Evolutionary conservation across 148 eudicot species (phyloP).

Genomic region (Suaeda aralocaspica): DNA sequence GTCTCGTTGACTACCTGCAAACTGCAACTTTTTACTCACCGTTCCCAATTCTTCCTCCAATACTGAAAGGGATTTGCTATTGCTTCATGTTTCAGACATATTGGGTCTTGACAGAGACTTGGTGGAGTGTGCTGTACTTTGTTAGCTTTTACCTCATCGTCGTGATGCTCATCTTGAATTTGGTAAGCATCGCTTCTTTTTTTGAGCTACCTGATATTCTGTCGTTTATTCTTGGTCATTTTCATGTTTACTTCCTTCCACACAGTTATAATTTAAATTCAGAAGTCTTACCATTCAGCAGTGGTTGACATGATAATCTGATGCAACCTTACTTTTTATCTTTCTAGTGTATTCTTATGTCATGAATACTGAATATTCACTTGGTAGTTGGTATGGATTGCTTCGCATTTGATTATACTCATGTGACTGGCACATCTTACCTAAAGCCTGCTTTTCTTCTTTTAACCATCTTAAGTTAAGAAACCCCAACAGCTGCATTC

Average conservation of each 20-base stretch:
- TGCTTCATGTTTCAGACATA: conserved; percentile 58
- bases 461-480: too few species aligned
- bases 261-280: not conserved
- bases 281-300: not conserved
- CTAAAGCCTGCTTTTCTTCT: too few species aligned
- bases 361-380: too few species aligned
- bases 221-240: conserved; percentile 4
- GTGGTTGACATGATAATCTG: not conserved
- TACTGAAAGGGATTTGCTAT: conserved; percentile 5
- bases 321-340: not conserved
- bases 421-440: too few species aligned
- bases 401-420: too few species aligned
- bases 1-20: not conserved
- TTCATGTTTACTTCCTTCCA: not conserved
- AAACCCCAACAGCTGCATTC: too few species aligned
- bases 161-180: conserved; percentile 73
- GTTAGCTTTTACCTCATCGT: conserved; percentile 90
- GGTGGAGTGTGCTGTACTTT: conserved; percentile 73
- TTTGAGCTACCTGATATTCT: not conserved
- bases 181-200: conserved; percentile 54
- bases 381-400: too few species aligned
- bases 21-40: too few species aligned
- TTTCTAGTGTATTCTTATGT: not conserved
- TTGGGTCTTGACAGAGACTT: conserved; percentile 58
- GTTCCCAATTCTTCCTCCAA: not conserved